Evolutionary conservation across 2,329 filamentous ascomycete species (phyloP), one percentile per base, ranked within the genome.

Genomic region (Pseudocercospora fijiensis): DNA sequence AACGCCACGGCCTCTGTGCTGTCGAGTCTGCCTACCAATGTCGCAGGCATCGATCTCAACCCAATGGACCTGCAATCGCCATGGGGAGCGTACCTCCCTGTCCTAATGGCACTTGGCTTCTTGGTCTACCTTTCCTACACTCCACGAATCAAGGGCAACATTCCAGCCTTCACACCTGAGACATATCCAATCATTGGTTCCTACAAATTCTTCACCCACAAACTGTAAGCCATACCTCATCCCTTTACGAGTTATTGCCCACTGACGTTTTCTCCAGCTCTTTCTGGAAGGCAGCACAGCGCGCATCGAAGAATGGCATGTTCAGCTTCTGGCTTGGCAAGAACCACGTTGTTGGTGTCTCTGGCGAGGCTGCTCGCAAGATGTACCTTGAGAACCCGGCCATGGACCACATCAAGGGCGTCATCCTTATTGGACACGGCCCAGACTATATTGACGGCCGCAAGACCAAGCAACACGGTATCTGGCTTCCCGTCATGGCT

Each of bases 281-380:
- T 30, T 63, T 63, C 30, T 65, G 60, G 60, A 60, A 57, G 55
- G 45, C 26, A 26, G 41, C 20, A 37, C 41, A 49, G 18, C 37
- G 41, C 13, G 51, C 56, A 33, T 65, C 63, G 8, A 60, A 58
- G 49, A 61, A 53, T n/a, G 64, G 64, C 18, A 63, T 63, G 27
- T 66, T 66, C 55, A 64, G 61, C 55, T 66, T 66, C 49, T 63
- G 64, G 61, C 59, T 61, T 22, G 64, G 64, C 58, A 64, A 60
- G 37, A 57, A 47, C 33, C 64, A 64, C 55, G 47, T 66, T 27
- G 55, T 66, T 9, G 64, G 64, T 22, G 45, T 66, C 26, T 60
- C 58, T 30, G 64, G 64, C 24, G 26, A 37, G 24, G 47, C 51
- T 27, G 61, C 64, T 57, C 64, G 64, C 33, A 66, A 64, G 33